phyloP scores from a whole-genome alignment of 2,329 filamentous ascomycete species.

The Microsporum audouinii region DNA sequence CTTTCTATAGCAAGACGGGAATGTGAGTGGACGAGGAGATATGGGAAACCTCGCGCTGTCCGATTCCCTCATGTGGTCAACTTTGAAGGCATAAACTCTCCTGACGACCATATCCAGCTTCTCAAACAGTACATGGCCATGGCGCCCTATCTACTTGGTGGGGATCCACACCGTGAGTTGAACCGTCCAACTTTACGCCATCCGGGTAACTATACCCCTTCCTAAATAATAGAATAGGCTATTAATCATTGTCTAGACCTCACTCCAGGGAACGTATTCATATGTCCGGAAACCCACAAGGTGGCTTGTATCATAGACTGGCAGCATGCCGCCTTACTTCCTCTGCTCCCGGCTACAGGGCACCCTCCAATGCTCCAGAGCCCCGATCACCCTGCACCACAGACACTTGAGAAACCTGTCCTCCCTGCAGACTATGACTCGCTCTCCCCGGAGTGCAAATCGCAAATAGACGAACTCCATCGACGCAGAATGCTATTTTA shows the following conservation, averaged over 20 bases:
- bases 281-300: constrained; percentile 5
- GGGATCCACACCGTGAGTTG: not conserved
- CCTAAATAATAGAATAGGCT: not conserved
- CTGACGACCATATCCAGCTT: constrained; percentile 5
- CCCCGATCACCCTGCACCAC: constrained; percentile 7
- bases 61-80: constrained; percentile 8
- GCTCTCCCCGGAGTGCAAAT: constrained; percentile 6
- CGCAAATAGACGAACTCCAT: constrained; percentile 11
- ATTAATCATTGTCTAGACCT: constrained; percentile 6
- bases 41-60: constrained; percentile 7
- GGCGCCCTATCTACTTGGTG: constrained; percentile 9
- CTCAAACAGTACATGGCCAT: constrained; percentile 10
- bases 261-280: constrained; percentile 12
- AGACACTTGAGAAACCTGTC: constrained; percentile 2
- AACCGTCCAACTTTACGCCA: constrained; percentile 14
- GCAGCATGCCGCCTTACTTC: constrained; percentile 12
- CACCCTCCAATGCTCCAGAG: constrained; percentile 10
- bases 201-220: constrained; percentile 8
- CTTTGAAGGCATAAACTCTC: constrained; percentile 8
- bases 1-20: constrained; percentile 7
- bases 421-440: constrained; percentile 8
- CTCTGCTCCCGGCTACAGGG: constrained; percentile 11
- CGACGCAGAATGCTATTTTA: constrained; percentile 10
- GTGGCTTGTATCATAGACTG: constrained; percentile 13
- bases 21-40: constrained; percentile 8